Percentiles rank a stretch among this genome's conserved stretches.
These are phyloP conservation scores for Neurospora crassa DNA, from an alignment of 2,329 filamentous ascomycete species.

Conservation along the genomic window DNA sequence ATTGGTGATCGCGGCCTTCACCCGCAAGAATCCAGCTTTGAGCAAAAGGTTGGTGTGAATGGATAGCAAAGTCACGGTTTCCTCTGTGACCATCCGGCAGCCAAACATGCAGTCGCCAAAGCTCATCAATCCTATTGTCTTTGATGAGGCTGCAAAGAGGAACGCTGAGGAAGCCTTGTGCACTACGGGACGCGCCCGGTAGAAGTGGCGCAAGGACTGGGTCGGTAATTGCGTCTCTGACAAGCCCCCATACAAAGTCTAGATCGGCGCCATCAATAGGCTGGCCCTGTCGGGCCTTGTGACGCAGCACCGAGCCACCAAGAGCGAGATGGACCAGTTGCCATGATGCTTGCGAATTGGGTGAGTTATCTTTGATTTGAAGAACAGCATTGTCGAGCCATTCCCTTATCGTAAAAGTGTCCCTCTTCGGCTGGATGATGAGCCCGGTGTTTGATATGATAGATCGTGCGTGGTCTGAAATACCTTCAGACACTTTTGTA, in stretches of 20 bases:
- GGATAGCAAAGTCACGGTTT: constrained; percentile 19
- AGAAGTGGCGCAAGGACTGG: neutral
- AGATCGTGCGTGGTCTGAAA: neutral
- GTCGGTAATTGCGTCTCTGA: neutral
- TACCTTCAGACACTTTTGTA: neutral
- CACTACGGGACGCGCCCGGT: constrained; percentile 15
- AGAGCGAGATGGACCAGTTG: neutral
- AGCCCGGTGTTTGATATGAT: neutral
- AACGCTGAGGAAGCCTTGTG: constrained; percentile 26
- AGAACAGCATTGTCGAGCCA: neutral
- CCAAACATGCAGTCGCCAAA: constrained; percentile 27
- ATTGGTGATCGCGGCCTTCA: constrained; percentile 22
- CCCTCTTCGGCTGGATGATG: neutral
- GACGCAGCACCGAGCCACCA: neutral
- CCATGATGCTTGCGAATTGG: neutral
- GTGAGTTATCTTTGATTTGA: neutral
- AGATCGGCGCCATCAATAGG: neutral
- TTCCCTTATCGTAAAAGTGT: neutral
- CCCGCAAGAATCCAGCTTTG: constrained; percentile 29
- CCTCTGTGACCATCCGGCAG: constrained; percentile 23
- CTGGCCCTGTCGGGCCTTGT: neutral
- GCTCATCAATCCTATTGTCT: constrained; percentile 24
- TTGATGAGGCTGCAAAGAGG: constrained; percentile 25
- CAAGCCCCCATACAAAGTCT: neutral
- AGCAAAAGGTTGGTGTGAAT: constrained; percentile 26